Conservation (phyloP, 305 asterid species). For the Solanum hybrid region DNA sequence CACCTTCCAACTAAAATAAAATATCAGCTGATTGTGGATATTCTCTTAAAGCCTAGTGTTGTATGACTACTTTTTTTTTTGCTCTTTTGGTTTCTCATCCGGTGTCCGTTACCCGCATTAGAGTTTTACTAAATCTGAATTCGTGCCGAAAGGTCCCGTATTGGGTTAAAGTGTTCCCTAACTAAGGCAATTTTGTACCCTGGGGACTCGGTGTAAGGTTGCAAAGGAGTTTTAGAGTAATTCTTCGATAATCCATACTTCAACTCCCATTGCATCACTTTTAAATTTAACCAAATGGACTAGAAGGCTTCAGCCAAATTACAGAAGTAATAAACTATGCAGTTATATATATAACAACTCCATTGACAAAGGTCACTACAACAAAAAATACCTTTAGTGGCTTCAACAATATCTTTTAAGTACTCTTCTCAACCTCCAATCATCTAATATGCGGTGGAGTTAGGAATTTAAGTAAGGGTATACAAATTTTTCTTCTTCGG, state of each 20-base stretch:
- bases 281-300: background rate
- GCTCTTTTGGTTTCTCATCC: background rate
- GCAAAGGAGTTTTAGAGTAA: background rate
- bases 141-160: background rate
- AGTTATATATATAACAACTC: background rate
- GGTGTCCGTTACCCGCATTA: background rate
- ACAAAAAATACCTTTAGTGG: background rate
- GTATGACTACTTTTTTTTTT: too few relatives aligned
- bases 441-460: background rate
- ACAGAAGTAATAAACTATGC: background rate
- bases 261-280: background rate
- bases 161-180: background rate
- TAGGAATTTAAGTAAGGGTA: background rate
- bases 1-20: background rate
- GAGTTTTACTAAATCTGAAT: background rate
- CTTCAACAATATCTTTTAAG: background rate
- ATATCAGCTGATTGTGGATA: too few relatives aligned
- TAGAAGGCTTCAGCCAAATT: background rate
- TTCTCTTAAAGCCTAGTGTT: background rate
- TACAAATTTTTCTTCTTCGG: background rate
- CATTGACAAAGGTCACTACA: background rate
- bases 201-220: background rate
- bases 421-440: background rate
- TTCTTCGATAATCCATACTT: background rate
- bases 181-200: background rate